Conservation (phyloP, 305 asterid genomes). For the Ajuga reptans region DNA sequence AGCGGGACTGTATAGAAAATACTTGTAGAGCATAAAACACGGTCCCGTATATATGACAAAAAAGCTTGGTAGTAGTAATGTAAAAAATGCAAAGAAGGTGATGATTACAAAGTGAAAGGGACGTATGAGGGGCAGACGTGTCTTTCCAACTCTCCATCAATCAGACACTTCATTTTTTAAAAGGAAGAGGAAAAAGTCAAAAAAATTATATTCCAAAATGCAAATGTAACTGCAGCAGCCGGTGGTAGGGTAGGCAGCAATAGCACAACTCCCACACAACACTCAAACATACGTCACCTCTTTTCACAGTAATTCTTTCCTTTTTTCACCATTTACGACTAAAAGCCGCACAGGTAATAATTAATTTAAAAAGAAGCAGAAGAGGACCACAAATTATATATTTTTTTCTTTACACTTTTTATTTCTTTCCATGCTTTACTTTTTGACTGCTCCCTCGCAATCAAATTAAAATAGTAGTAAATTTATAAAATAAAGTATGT, state of each 20-base stretch:
- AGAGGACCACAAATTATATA: background rate
- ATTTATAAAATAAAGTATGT: too few species aligned
- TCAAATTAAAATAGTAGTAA: too few species aligned
- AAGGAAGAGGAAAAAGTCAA: constrained; percentile 5
- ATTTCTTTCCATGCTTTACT: too few species aligned
- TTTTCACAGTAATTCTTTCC: background rate
- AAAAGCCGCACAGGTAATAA: too few species aligned
- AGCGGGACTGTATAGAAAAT: too few species aligned
- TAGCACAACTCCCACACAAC: constrained; percentile 25
- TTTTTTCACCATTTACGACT: background rate
- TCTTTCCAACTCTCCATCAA: constrained; percentile 16
- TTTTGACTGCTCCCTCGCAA: too few species aligned
- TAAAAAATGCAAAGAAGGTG: background rate
- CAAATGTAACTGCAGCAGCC: background rate
- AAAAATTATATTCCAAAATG: background rate
- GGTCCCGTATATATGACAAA: too few species aligned
- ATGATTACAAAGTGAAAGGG: constrained; percentile 29
- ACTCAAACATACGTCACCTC: constrained; percentile 36
- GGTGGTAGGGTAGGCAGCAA: background rate
- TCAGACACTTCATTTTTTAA: background rate
- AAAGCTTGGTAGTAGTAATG: too few species aligned
- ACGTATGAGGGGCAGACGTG: constrained; percentile 22
- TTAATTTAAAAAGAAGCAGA: too few species aligned
- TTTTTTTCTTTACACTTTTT: too few species aligned
- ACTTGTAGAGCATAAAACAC: too few species aligned